A percentile compares a stretch with the other conserved stretches of the same genome.
These are phyloP conservation scores for Aphanomyces invadans DNA, from an alignment of 352 stramenopile species.

Conservation along the genomic window DNA sequence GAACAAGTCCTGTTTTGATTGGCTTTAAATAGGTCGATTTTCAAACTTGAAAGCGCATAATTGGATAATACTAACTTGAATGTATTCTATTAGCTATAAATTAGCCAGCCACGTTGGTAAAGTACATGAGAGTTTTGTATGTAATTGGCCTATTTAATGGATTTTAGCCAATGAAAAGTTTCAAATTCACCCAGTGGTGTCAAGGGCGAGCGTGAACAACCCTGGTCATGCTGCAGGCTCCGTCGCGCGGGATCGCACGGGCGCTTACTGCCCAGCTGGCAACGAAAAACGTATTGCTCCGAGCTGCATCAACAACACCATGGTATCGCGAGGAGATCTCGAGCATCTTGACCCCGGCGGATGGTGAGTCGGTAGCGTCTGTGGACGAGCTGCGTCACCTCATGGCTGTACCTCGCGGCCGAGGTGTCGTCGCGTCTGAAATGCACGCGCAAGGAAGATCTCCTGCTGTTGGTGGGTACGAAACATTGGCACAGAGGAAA, in stretches of 20 bases:
- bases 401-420: background rate
- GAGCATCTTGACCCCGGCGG: background rate
- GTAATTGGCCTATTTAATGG: background rate
- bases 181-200: background rate
- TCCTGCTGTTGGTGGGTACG: background rate
- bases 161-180: background rate
- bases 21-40: no score
- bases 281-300: background rate
- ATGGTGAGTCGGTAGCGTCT: background rate
- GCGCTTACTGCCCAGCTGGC: background rate
- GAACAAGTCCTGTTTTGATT: no score
- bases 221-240: background rate
- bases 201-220: no score
- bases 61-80: background rate
- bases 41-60: no score
- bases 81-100: background rate
- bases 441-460: background rate
- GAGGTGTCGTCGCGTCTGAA: constrained; percentile 6
- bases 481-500: constrained; percentile 6
- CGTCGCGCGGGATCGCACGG: background rate
- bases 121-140: no score
- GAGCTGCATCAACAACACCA: background rate
- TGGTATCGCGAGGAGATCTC: constrained; percentile 22
- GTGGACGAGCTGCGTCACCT: constrained; percentile 1
- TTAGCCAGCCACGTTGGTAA: no score